Evolutionary conservation across 352 stramenopile species (phyloP).

Genomic region (Pythium aphanidermatum): DNA sequence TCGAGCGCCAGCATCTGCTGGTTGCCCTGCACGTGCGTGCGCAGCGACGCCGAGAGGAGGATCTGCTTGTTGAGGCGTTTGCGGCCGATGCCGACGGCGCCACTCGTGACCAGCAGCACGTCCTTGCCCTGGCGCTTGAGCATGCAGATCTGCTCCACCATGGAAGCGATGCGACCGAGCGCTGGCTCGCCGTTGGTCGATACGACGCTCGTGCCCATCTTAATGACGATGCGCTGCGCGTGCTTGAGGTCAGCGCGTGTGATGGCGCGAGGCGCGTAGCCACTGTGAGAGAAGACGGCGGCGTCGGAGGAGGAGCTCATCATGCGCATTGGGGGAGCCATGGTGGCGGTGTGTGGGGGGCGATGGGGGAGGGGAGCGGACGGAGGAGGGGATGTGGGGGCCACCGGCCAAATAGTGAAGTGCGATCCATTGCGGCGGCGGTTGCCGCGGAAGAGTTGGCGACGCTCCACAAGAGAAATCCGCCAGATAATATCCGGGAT

Average conservation of each 20-base stretch:
- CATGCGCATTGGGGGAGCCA: constrained; percentile 14
- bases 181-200: constrained; percentile 91
- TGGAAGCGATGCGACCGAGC: constrained; percentile 85
- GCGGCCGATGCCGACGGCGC: constrained; percentile 92
- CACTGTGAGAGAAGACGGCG: constrained; percentile 13
- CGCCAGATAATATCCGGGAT: too few species aligned
- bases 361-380: neutral
- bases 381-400: too few species aligned
- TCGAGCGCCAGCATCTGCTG: constrained; percentile 88
- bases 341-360: neutral
- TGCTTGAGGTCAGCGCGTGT: constrained; percentile 68
- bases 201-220: constrained; percentile 95
- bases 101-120: constrained; percentile 85
- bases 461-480: too few species aligned
- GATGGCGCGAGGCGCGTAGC: constrained; percentile 31
- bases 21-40: constrained; percentile 83
- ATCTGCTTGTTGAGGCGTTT: constrained; percentile 93
- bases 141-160: constrained; percentile 92
- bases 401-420: too few species aligned
- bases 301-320: constrained; percentile 40
- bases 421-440: too few species aligned
- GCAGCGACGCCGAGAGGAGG: constrained; percentile 78
- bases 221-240: constrained; percentile 90
- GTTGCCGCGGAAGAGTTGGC: too few species aligned
- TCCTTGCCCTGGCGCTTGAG: constrained; percentile 90